Evolutionary conservation across 345 rosid genomes (phyloP), one percentile per base, ranked within the genome.

Genomic region (Mangifera indica): DNA sequence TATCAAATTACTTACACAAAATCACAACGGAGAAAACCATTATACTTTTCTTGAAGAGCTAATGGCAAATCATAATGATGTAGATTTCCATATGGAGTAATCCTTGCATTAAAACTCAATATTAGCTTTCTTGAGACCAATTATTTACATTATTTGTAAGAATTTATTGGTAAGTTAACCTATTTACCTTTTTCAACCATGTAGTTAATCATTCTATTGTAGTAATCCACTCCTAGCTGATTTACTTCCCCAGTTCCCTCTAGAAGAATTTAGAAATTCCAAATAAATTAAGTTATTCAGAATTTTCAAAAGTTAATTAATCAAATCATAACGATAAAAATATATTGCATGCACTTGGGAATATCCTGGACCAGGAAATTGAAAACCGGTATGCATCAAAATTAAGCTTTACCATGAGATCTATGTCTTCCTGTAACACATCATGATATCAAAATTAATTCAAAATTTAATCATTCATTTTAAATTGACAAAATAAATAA

Each of bases 321-420:
- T 1, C 25, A 3, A 10, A 66, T 22, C 0, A 17, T 14, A 8
- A 10, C 7, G 1, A 45, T 37, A 60, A 21, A 3, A 12, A 17
- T 20, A 18, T 49, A 12, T 25, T 57, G 20, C 8, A 72, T 17
- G 67, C 74, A 84, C 87, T 61, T 14, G 89, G 82, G 73, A 86
- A 82, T 76, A 86, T 86, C 72, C 87, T 82, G 10, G 86, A 77
- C 86, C 87, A 84, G 2, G 90, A 86, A 62, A 86, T 86, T 4
- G 90, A 86, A 79, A 86, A 86, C 3, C 90, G 78, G 69, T 86
- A 86, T 4, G 87, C 90, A 69, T 84, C 90, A 57, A 86, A 86
- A 62, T 84, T 86, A 56, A 86, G 48, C n/a, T 70, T 70, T 14
- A 60, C 74, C 86, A 86, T 80, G 54, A 86, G 61, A 64, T 82